Conservation (phyloP, 306 rosid genomes). For the Corylus americana region DNA sequence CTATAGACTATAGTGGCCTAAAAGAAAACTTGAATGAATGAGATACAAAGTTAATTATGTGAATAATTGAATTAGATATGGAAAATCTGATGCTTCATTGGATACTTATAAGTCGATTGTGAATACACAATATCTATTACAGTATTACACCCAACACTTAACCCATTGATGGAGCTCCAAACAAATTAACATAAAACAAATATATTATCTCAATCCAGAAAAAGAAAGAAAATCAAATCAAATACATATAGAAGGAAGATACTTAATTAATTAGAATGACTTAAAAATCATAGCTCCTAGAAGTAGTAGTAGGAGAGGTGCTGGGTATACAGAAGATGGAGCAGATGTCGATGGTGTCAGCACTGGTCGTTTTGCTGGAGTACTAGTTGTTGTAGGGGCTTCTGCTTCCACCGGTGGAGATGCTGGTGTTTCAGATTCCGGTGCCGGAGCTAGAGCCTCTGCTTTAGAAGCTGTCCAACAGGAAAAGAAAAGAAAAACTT, state of each 20-base stretch:
- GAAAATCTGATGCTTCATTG: not conserved
- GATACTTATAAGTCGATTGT: not conserved
- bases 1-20: not conserved
- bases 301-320: conserved; percentile 25
- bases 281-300: conserved; percentile 27
- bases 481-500: too few species aligned
- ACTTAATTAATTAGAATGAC: not conserved
- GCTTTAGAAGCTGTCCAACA: conserved; percentile 40
- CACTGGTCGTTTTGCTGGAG: conserved; percentile 27
- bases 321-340: conserved; percentile 27
- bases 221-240: not conserved
- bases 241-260: not conserved
- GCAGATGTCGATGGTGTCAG: conserved; percentile 39
- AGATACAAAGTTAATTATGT: not conserved
- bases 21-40: not conserved
- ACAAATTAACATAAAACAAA: not conserved
- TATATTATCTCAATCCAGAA: not conserved
- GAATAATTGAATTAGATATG: not conserved
- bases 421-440: conserved; percentile 22
- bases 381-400: conserved; percentile 17
- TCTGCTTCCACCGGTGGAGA: conserved; percentile 36
- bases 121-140: not conserved
- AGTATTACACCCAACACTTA: not conserved
- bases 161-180: not conserved
- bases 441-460: conserved; percentile 16